Evolutionary conservation across 768 basidiomycete species (phyloP).

Genomic region (Tylopilus sp.): DNA sequence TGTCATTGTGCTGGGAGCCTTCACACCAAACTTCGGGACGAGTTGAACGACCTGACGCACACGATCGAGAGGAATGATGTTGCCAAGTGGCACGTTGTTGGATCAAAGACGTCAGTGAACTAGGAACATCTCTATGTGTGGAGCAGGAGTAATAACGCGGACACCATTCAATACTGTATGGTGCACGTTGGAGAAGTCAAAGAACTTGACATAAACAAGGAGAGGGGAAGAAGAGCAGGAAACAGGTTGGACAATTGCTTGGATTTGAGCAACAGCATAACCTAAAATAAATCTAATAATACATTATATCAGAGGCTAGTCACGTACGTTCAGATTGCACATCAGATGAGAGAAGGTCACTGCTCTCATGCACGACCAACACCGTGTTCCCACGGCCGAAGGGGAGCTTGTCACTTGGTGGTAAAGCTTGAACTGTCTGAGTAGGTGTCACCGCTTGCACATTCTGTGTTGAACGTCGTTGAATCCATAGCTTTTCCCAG

Average conservation of each 20-base stretch:
- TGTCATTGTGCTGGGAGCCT: background rate
- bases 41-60: background rate
- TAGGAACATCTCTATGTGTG: background rate
- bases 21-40: background rate
- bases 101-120: background rate
- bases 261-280: background rate
- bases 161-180: background rate
- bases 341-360: background rate
- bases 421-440: conserved; percentile 7
- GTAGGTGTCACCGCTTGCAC: too few relatives aligned
- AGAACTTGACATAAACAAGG: background rate
- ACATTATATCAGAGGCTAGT: background rate
- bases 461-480: too few relatives aligned
- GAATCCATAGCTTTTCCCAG: too few relatives aligned
- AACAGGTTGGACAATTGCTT: background rate
- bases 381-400: conserved; percentile 4
- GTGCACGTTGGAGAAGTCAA: background rate
- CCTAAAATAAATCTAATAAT: background rate
- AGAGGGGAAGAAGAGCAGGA: background rate
- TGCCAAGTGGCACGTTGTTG: background rate
- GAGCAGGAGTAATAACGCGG: background rate
- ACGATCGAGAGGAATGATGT: background rate
- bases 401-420: conserved; percentile 1
- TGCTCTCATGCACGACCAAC: conserved; percentile 6
- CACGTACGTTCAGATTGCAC: background rate